Evolutionary conservation across 148 eudicot genomes (phyloP).

Genomic region (Vaccinium myrtillus): DNA sequence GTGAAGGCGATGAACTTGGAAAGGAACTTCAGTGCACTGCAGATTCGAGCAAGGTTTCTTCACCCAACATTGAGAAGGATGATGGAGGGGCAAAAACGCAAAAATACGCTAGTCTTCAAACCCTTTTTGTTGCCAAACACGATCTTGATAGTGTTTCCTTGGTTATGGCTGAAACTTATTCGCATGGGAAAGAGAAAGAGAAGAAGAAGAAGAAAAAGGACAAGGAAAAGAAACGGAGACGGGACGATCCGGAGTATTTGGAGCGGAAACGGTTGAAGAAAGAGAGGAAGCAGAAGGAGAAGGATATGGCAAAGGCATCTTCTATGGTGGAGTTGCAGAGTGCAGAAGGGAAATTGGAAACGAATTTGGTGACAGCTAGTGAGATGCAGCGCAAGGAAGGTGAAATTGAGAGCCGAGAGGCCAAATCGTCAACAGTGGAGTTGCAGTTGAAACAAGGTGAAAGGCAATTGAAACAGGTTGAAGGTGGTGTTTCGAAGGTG

Average conservation of each 20-base stretch:
- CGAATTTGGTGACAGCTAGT: slow-evolving; percentile 7
- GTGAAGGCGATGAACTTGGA: slow-evolving; percentile 60
- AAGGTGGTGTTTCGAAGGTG: slow-evolving; percentile 27
- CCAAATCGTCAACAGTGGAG: slow-evolving; percentile 13
- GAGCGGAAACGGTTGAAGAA: slow-evolving; percentile 78
- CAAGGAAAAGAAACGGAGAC: slow-evolving; percentile 69
- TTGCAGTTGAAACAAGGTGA: slow-evolving; percentile 28
- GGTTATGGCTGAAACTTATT: slow-evolving; percentile 16
- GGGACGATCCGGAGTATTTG: slow-evolving; percentile 68
- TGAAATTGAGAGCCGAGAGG: slow-evolving; percentile 14
- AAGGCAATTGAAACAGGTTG: slow-evolving; percentile 25
- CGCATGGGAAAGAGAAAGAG: slow-evolving; percentile 27
- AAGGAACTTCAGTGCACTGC: slow-evolving; percentile 95
- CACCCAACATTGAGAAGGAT: slow-evolving; percentile 29
- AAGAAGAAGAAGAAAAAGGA: slow-evolving; percentile 64
- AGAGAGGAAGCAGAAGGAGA: slow-evolving; percentile 65
- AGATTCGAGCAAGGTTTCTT: slow-evolving; percentile 70
- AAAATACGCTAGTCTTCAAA: slow-evolving; percentile 29
- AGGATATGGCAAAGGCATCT: slow-evolving; percentile 20
- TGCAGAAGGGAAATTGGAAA: slow-evolving; percentile 20
- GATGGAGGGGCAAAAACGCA: slow-evolving; percentile 26
- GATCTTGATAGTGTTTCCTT: slow-evolving; percentile 28
- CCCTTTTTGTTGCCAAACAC: slow-evolving; percentile 26
- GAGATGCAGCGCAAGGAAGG: slow-evolving; percentile 15
- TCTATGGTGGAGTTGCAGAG: slow-evolving; percentile 14